Percentiles rank a stretch among this genome's conserved stretches.
These are phyloP conservation scores for Rhodofomes roseus DNA, from an alignment of 1,284 basidiomycete species.

Conservation along the genomic window DNA sequence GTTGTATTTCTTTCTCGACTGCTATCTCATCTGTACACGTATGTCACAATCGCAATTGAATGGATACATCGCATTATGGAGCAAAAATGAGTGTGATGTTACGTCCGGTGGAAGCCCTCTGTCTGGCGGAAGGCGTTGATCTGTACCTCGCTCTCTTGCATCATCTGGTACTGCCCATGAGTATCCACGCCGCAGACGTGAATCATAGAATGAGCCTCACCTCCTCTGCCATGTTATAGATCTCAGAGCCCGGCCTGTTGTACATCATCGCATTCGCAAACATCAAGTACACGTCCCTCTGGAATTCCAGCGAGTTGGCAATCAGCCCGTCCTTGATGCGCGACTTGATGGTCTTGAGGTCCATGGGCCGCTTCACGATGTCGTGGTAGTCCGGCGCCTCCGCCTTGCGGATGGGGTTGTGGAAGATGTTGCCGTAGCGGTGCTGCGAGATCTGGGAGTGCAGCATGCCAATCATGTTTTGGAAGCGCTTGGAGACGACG, in stretches of 20 bases:
- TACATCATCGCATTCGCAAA: constrained; percentile 97
- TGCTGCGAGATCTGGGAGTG: constrained; percentile 82
- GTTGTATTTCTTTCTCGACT: neutral
- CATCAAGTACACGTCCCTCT: constrained; percentile 88
- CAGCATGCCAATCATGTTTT: constrained; percentile 76
- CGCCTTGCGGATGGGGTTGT: constrained; percentile 82
- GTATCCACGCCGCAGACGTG: neutral
- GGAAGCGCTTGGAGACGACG: constrained; percentile 66
- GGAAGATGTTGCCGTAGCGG: constrained; percentile 85
- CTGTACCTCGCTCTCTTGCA: constrained; percentile 75
- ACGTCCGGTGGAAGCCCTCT: constrained; percentile 51
- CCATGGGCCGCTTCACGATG: constrained; percentile 89
- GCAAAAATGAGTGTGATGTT: constrained; percentile 3
- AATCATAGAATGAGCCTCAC: constrained; percentile 37
- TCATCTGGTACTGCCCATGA: constrained; percentile 56
- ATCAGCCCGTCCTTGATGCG: constrained; percentile 82
- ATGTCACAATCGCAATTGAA: neutral
- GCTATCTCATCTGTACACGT: constrained; percentile 1
- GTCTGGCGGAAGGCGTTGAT: constrained; percentile 77
- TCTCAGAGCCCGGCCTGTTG: constrained; percentile 80
- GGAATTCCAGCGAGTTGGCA: constrained; percentile 78
- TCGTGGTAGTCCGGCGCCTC: constrained; percentile 90
- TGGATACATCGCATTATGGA: neutral
- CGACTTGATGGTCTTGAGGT: constrained; percentile 85
- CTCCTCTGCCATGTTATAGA: constrained; percentile 87